Evolutionary conservation across 1,284 basidiomycete genomes (phyloP).

Genomic region (Puccinia triticina): DNA sequence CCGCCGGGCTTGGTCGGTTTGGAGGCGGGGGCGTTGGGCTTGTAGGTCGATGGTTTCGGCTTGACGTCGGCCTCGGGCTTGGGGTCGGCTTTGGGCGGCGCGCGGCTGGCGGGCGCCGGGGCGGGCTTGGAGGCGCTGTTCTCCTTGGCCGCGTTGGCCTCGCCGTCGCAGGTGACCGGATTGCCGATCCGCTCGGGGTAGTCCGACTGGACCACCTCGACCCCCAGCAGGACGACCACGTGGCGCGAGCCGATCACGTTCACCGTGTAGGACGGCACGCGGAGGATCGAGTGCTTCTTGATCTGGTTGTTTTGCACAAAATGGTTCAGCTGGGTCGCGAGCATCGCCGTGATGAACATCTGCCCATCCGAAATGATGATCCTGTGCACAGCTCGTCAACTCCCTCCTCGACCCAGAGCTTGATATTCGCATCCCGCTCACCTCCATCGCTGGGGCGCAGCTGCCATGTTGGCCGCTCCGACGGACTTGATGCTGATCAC

Average conservation of each 20-base stretch:
- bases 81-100: slow-evolving; percentile 55
- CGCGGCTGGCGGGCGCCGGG: slow-evolving; percentile 53
- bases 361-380: slow-evolving; percentile 71
- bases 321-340: slow-evolving; percentile 85
- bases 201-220: slow-evolving; percentile 66
- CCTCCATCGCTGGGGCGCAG: slow-evolving; percentile 47
- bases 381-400: slow-evolving; percentile 58
- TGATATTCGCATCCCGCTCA: neutral
- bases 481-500: slow-evolving; percentile 81
- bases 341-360: slow-evolving; percentile 87
- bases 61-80: slow-evolving; percentile 55
- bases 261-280: slow-evolving; percentile 76
- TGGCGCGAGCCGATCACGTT: slow-evolving; percentile 71
- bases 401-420: too few species aligned
- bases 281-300: slow-evolving; percentile 73
- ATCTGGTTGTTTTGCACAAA: slow-evolving; percentile 74
- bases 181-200: slow-evolving; percentile 74
- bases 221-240: slow-evolving; percentile 79
- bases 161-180: slow-evolving; percentile 65
- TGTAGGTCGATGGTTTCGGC: slow-evolving; percentile 53
- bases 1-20: slow-evolving; percentile 57
- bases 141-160: neutral
- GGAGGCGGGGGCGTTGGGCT: slow-evolving; percentile 56
- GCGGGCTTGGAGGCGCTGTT: slow-evolving; percentile 52
- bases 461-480: slow-evolving; percentile 54